Evolutionary conservation across 2,329 filamentous ascomycete species (phyloP), one percentile per base, ranked within the genome.

Genomic region (Pseudogymnoascus sp.): DNA sequence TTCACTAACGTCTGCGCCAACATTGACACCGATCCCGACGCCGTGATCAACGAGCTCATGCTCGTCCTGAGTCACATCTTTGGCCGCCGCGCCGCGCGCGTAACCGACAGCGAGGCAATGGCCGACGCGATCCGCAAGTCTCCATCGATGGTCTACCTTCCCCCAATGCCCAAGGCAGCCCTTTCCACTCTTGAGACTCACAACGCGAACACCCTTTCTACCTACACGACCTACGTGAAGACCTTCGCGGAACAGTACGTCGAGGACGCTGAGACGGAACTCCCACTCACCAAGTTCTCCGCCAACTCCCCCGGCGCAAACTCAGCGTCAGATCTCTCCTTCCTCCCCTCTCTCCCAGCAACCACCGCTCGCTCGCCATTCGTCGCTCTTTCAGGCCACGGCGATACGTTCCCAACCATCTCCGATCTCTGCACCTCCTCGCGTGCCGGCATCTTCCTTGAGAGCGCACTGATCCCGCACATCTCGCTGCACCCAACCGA

Each of bases 61-160:
- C 75, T 90, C 0, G 83, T 90, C 0, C 78, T 93, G 69, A 78
- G 84, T 0, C 87, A 92, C 69, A 69, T 92, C 0, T 92, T 93
- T 69, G 82, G 82, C 2, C 85, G 88, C 2, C 66, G 80, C 2
- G 78, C 79, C 1, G 71, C 74, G 37, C 77, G 76, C 57, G 77
- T 72, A 61, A 76, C 81, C 60, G 80, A 77, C 66, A 72, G 79
- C 11, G 77, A 81, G 62, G 79, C 76, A 66, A 71, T 79, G 10
- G 72, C 78, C 29, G 74, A 78, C 17, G 74, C 77, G 1, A 77
- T 83, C 21, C 81, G 82, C 68, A 76, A 74, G 11, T 87, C 85
- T 0, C 78, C 85, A 0, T 90, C 86, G 0, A 74, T 85, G 0
- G 82, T 90, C 3, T 79, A 87, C 62, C 78, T 92, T n/a, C 85